Evolutionary conservation across 768 basidiomycete species (phyloP).

Genomic region (Suillus subluteus): DNA sequence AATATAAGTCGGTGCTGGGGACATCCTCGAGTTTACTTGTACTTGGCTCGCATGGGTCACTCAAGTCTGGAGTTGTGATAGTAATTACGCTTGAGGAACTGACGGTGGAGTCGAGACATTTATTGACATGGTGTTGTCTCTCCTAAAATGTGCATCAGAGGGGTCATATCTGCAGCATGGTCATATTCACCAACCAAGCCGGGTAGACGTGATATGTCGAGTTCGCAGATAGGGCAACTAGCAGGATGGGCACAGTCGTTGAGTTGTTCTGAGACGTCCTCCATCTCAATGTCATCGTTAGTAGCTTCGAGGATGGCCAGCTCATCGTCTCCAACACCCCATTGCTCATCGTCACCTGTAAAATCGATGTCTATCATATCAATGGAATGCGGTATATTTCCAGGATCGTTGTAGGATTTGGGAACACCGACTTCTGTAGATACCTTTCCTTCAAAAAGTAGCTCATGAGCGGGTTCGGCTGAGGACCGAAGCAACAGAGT

Average conservation of each 20-base stretch:
- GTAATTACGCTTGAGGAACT: conserved; percentile 7
- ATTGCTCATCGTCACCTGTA: conserved; percentile 43
- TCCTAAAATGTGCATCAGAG: conserved; percentile 40
- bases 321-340: conserved; percentile 80
- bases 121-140: conserved; percentile 57
- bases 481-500: conserved; percentile 19
- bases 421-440: not conserved
- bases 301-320: conserved; percentile 37
- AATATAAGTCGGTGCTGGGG: conserved; percentile 53
- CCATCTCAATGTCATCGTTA: conserved; percentile 32
- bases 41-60: not conserved
- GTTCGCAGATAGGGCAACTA: conserved; percentile 32
- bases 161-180: conserved; percentile 8
- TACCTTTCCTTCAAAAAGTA: too few relatives aligned
- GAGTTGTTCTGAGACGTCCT: conserved; percentile 21
- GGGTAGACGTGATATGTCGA: conserved; percentile 14
- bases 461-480: not conserved
- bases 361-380: not conserved
- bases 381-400: not conserved
- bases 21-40: conserved; percentile 5
- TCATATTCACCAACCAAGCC: conserved; percentile 32
- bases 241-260: conserved; percentile 8
- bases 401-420: not conserved
- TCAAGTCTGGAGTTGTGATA: conserved; percentile 5
- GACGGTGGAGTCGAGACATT: conserved; percentile 49